These are phyloP conservation scores for Podosphaera fusca DNA, from an alignment of 2,329 filamentous ascomycete species.

Conservation along the genomic window DNA sequence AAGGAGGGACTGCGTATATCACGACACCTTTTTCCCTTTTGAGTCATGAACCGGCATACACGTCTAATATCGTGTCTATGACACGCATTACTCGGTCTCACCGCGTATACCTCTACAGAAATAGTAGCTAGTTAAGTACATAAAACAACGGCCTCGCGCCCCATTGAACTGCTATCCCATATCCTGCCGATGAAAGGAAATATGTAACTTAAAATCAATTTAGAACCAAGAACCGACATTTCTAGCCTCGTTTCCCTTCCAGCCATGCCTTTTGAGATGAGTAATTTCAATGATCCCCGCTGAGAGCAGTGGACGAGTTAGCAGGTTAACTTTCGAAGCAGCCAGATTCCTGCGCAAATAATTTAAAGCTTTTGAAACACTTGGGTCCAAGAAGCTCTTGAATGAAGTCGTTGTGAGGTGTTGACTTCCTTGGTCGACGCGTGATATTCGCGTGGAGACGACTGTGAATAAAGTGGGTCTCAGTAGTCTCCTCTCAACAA, in stretches of 20 bases:
- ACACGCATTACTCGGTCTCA: neutral
- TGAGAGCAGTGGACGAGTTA: too few relatives aligned
- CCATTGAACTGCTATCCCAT: too few relatives aligned
- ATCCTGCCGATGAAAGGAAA: neutral
- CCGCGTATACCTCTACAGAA: neutral
- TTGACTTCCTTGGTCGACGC: too few relatives aligned
- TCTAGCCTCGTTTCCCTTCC: neutral
- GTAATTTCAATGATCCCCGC: neutral
- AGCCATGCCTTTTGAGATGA: neutral
- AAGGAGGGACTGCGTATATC: too few relatives aligned
- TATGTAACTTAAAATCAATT: neutral
- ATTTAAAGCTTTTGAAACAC: too few relatives aligned
- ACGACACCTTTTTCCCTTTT: too few relatives aligned
- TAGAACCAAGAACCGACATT: neutral
- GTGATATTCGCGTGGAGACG: neutral
- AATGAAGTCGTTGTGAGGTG: too few relatives aligned
- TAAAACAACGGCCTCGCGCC: neutral
- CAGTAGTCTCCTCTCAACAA: neutral
- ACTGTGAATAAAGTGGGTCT: neutral
- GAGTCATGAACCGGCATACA: neutral
- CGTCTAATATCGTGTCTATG: neutral
- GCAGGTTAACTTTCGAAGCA: too few relatives aligned
- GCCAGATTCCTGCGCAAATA: too few relatives aligned
- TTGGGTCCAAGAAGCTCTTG: too few relatives aligned
- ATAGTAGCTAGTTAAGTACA: neutral